Conservation (phyloP, 257 asterid species). For the Primulina eburnea region DNA sequence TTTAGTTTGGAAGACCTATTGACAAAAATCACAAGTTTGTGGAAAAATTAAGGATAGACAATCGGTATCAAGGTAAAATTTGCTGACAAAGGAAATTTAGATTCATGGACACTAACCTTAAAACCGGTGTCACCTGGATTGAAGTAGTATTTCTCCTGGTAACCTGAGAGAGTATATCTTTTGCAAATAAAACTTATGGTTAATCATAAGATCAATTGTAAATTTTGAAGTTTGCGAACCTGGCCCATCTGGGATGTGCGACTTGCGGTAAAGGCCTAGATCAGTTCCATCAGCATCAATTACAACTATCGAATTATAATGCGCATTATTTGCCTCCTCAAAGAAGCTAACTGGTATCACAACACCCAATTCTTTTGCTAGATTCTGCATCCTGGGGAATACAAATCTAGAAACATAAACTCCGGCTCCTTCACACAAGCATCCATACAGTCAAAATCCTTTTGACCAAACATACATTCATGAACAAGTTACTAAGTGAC, state of each 20-base stretch:
- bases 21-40: constrained; percentile 21
- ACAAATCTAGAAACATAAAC: constrained; percentile 15
- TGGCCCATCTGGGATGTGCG: constrained; percentile 99
- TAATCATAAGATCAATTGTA: constrained; percentile 18
- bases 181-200: constrained; percentile 15
- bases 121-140: constrained; percentile 98
- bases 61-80: constrained; percentile 7
- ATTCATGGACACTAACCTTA: constrained; percentile 51
- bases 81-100: constrained; percentile 18
- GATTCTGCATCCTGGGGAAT: constrained; percentile 74
- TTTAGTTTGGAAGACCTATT: constrained; percentile 86
- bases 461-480: constrained; percentile 3
- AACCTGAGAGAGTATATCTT: constrained; percentile 49
- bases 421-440: background rate
- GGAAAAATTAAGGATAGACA: constrained; percentile 24
- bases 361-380: constrained; percentile 89
- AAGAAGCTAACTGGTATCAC: constrained; percentile 98
- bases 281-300: constrained; percentile 96
- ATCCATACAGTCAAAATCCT: background rate
- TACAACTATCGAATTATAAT: constrained; percentile 82
- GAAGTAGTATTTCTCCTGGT: constrained; percentile 96
- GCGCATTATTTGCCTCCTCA: constrained; percentile 97
- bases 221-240: constrained; percentile 42
- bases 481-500: background rate
- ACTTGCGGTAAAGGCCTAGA: constrained; percentile 91